A percentile compares a stretch with the other conserved stretches of the same genome.
Conservation (phyloP, 2,329 filamentous ascomycete genomes). For the Didymella segeticola region DNA sequence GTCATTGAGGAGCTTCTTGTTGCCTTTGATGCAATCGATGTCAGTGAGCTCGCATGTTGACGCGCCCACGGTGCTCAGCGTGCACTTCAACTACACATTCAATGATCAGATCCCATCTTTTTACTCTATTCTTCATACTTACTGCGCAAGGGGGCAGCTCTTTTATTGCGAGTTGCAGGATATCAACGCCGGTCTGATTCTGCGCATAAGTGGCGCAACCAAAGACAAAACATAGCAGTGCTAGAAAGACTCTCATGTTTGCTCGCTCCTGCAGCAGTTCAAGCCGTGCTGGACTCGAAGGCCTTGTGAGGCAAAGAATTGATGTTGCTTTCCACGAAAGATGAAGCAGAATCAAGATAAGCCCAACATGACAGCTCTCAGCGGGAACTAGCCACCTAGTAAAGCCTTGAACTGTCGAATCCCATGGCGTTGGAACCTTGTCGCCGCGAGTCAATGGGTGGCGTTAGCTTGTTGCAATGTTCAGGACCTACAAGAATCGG, state of each 20-base stretch:
- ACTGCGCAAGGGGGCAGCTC: constrained; percentile 20
- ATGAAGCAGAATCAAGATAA: not conserved
- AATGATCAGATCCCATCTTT: not conserved
- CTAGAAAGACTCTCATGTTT: constrained; percentile 2
- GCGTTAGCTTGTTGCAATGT: not conserved
- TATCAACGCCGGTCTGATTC: constrained; percentile 13
- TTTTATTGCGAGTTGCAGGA: constrained; percentile 13
- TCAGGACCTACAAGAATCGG: not conserved
- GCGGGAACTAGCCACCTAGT: not conserved
- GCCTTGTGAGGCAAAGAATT: not conserved
- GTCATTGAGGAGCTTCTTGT: constrained; percentile 22
- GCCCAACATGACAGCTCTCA: not conserved
- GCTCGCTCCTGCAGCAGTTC: not conserved
- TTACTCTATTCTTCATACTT: not conserved
- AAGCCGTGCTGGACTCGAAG: not conserved
- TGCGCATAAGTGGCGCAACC: constrained; percentile 12
- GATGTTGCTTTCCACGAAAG: not conserved
- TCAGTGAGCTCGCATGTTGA: constrained; percentile 36
- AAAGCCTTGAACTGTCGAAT: not conserved
- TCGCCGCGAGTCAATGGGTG: not conserved
- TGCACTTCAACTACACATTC: constrained; percentile 28
- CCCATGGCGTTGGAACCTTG: not conserved
- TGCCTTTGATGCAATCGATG: constrained; percentile 31
- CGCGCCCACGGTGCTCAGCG: constrained; percentile 23
- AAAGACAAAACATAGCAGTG: not conserved